These are phyloP conservation scores for Clathrus columnatus DNA, from an alignment of 768 basidiomycete species.

Conservation along the genomic window DNA sequence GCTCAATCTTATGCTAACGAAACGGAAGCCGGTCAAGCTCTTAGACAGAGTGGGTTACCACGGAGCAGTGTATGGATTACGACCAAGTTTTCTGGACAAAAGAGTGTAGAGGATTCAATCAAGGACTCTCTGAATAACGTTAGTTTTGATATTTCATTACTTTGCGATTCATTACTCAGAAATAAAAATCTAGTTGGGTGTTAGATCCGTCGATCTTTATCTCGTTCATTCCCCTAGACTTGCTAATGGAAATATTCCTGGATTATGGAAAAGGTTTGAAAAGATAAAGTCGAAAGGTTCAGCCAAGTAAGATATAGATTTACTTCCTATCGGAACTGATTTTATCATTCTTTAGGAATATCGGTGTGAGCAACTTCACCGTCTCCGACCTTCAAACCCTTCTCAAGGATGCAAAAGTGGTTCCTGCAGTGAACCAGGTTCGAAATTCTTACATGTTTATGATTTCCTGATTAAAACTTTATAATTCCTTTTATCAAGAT, in stretches of 20 bases:
- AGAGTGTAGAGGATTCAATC: slow-evolving; percentile 47
- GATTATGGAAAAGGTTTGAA: neutral
- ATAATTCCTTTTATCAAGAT: slow-evolving; percentile 33
- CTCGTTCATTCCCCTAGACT: neutral
- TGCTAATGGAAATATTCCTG: neutral
- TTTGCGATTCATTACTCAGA: neutral
- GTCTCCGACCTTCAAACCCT: slow-evolving; percentile 45
- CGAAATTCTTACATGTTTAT: slow-evolving; percentile 5
- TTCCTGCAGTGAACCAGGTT: slow-evolving; percentile 63
- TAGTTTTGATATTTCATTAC: slow-evolving; percentile 15
- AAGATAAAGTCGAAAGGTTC: neutral
- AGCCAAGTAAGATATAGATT: slow-evolving; percentile 4
- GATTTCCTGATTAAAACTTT: neutral
- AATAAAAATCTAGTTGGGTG: neutral
- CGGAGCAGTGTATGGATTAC: slow-evolving; percentile 56
- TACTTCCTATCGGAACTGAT: neutral
- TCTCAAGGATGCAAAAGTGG: slow-evolving; percentile 49
- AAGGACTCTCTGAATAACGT: slow-evolving; percentile 49
- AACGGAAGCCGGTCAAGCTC: slow-evolving; percentile 43
- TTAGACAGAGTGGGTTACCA: slow-evolving; percentile 46
- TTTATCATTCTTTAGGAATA: slow-evolving; percentile 38
- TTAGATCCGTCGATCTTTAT: neutral
- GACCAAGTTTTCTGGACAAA: slow-evolving; percentile 50
- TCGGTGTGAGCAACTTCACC: slow-evolving; percentile 65
- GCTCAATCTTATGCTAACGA: slow-evolving; percentile 58